phyloP scores from a whole-genome alignment of 2,329 filamentous ascomycete species.

The Emergomyces pasteurianus region DNA sequence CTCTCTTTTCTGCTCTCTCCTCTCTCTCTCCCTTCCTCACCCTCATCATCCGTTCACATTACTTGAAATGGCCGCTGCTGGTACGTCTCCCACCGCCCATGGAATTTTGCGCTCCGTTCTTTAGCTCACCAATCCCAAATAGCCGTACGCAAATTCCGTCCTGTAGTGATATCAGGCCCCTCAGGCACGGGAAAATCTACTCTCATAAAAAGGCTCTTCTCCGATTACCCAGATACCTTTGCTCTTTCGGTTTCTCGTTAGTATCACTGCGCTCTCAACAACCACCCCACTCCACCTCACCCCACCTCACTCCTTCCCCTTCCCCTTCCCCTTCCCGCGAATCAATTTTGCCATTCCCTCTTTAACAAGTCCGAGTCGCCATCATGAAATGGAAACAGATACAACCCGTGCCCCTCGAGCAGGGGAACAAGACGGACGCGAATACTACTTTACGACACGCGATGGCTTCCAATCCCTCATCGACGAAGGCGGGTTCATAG shows the following conservation, averaged over 20 bases:
- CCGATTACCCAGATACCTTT: slow-evolving; percentile 31
- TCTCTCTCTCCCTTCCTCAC: neutral
- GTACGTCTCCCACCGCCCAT: neutral
- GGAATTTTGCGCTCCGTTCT: neutral
- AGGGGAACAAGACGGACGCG: slow-evolving; percentile 61
- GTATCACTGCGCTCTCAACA: no score
- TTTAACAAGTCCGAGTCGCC: no score
- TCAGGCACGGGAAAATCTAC: slow-evolving; percentile 34
- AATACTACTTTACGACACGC: slow-evolving; percentile 68
- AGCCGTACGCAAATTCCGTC: slow-evolving; percentile 22
- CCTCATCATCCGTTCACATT: neutral
- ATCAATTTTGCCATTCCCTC: no score
- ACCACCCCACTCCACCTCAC: no score
- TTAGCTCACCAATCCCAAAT: neutral
- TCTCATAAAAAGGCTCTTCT: slow-evolving; percentile 31
- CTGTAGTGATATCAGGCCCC: slow-evolving; percentile 31
- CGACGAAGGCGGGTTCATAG: slow-evolving; percentile 62
- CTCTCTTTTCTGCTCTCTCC: neutral
- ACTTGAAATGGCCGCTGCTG: neutral
- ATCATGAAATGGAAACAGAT: no score
- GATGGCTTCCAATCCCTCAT: slow-evolving; percentile 58
- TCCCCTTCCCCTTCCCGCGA: no score
- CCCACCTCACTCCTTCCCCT: slow-evolving; percentile 5
- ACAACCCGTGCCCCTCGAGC: slow-evolving; percentile 68
- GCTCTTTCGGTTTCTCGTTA: slow-evolving; percentile 31